Evolutionary conservation across 2,329 filamentous ascomycete species (phyloP).

Genomic region (Cylindrodendrum hubeiense): DNA sequence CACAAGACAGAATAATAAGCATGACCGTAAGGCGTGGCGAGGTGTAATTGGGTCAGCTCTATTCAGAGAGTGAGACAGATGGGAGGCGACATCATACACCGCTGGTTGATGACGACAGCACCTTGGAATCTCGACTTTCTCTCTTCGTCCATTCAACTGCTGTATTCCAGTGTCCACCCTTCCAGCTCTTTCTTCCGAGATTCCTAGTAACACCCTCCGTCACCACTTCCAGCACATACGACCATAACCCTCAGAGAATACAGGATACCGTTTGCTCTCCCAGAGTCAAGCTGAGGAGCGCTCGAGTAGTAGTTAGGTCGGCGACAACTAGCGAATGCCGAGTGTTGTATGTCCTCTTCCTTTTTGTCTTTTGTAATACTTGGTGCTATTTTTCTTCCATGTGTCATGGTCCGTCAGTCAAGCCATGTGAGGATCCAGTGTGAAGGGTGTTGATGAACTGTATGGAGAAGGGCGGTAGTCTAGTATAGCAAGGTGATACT

Average conservation of each 20-base stretch:
- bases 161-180: neutral
- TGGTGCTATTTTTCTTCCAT: neutral
- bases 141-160: neutral
- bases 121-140: neutral
- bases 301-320: slow-evolving; percentile 26
- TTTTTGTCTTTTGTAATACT: neutral
- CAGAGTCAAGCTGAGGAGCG: slow-evolving; percentile 23
- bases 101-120: neutral
- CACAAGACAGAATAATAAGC: slow-evolving; percentile 2
- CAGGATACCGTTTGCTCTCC: slow-evolving; percentile 24
- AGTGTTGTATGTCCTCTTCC: slow-evolving; percentile 19
- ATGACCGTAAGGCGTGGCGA: slow-evolving; percentile 3
- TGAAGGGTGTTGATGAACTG: too few species aligned
- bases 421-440: too few species aligned
- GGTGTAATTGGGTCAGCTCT: slow-evolving; percentile 10
- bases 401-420: neutral
- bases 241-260: slow-evolving; percentile 23
- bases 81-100: neutral
- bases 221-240: slow-evolving; percentile 14
- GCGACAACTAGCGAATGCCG: slow-evolving; percentile 26
- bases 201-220: neutral
- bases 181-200: neutral
- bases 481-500: neutral
- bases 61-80: neutral
- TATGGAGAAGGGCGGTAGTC: too few species aligned